Base-by-base conservation (phyloP, 164 flowering plant genomes). In the Magnolia sinica region DNA sequence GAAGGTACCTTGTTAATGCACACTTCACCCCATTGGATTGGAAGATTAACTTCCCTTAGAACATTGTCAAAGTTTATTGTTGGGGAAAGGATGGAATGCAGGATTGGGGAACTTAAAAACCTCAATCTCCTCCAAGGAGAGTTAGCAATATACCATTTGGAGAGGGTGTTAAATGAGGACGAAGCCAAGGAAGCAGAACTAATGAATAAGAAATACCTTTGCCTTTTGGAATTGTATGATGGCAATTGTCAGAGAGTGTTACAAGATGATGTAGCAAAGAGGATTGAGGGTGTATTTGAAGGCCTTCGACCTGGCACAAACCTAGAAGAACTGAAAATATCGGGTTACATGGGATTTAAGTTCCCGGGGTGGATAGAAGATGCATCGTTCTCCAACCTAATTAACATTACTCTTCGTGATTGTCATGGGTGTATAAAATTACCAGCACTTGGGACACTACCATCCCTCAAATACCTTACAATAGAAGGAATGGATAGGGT, bases 111-210 rank as follows among this genome's bases (percentile, higher is more conserved):
- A 22, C 58, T 79, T 1, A 10, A 20, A 27, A 20, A 64, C 64
- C 77, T 79, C 63, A 70, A 79, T 52, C 19, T 27, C 29, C 74
- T 55, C 61, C 61, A 55, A 55, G 18, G 61, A 1, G 16, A 10
- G 13, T 16, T 55, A 55, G 13, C 16, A 10, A 55, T 55, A 55
- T 10, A 14, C 7, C 4, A 68, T 7, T 58, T 87, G 50, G 77
- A 82, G 18, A 77, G 77, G 69, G 76, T 79, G 18, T 24, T 6
- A 0, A 37, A 64, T 37, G 45, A n/a, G 50, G 29, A 23, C 7
- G 79, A 74, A 68, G 85, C 83, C 2, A 1, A 13, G 11, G 65
- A 51, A 7, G 83, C 86, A 7, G 63, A 77, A 4, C 55, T 87
- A 72, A 71, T 9, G 18, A 68, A 70, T 3, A 83, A 82, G 58